Conservation (phyloP, 2,329 filamentous ascomycete genomes). For the Cytospora piceae region DNA sequence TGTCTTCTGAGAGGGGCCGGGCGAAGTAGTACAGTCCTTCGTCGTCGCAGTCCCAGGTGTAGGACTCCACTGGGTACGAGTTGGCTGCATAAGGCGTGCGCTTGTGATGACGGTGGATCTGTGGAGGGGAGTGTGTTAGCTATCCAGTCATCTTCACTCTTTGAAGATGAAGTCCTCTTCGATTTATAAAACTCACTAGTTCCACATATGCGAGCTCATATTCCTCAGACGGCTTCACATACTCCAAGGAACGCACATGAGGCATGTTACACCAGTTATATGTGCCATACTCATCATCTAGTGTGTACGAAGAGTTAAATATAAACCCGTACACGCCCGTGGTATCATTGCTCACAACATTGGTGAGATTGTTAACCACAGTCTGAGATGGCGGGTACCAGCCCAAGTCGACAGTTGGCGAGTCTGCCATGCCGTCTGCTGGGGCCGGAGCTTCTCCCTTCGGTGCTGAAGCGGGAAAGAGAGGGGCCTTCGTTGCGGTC, state of each 20-base stretch:
- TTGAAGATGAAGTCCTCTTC: neutral
- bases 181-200: slow-evolving; percentile 55
- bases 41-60: slow-evolving; percentile 74
- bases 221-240: slow-evolving; percentile 55
- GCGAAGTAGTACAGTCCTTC: slow-evolving; percentile 72
- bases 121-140: neutral
- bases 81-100: slow-evolving; percentile 80
- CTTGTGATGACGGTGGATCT: slow-evolving; percentile 85
- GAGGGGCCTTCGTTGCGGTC: slow-evolving; percentile 5
- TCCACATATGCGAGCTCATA: slow-evolving; percentile 76
- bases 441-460: neutral
- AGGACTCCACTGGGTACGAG: slow-evolving; percentile 73
- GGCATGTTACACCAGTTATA: slow-evolving; percentile 93
- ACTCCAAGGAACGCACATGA: slow-evolving; percentile 71
- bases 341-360: slow-evolving; percentile 29
- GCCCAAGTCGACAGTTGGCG: slow-evolving; percentile 31
- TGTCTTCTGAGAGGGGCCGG: slow-evolving; percentile 49
- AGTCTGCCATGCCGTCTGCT: slow-evolving; percentile 15
- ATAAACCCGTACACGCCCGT: slow-evolving; percentile 73
- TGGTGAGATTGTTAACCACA: slow-evolving; percentile 39
- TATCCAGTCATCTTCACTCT: neutral
- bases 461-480: slow-evolving; percentile 1
- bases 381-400: slow-evolving; percentile 37
- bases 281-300: slow-evolving; percentile 59
- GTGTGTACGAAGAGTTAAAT: slow-evolving; percentile 67